These are phyloP conservation scores for Ophiostoma novo-ulmi DNA, from an alignment of 2,329 filamentous ascomycete genomes.

Conservation along the genomic window DNA sequence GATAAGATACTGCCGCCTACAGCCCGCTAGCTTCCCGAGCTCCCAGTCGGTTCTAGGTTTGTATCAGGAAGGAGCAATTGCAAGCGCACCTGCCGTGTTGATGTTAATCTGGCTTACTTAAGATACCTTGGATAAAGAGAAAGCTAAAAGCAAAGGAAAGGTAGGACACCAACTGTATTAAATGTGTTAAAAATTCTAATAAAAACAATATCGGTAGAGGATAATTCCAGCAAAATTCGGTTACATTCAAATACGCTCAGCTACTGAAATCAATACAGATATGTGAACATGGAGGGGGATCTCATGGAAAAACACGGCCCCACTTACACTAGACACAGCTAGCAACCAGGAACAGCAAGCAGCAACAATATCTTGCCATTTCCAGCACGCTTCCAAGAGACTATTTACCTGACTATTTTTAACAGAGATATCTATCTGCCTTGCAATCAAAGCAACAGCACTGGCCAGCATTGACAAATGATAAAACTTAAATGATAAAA, in stretches of 20 bases:
- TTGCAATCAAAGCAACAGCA: background rate
- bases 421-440: slow-evolving; percentile 1
- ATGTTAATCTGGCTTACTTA: background rate
- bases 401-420: background rate
- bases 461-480: background rate
- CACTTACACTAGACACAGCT: background rate
- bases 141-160: background rate
- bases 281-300: background rate
- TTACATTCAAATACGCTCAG: background rate
- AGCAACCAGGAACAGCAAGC: background rate
- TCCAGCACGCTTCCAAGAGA: background rate
- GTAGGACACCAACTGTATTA: too few species aligned
- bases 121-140: background rate
- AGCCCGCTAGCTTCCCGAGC: slow-evolving; percentile 1
- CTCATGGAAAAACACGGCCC: slow-evolving; percentile 1
- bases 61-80: slow-evolving; percentile 4
- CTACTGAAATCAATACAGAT: background rate
- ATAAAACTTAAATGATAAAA: background rate
- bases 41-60: background rate
- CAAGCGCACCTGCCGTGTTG: slow-evolving; percentile 6
- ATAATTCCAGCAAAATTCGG: background rate
- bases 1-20: background rate
- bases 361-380: background rate
- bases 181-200: too few species aligned
- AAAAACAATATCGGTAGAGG: background rate